Base-by-base conservation (phyloP, 768 basidiomycete genomes). In the Panellus pusillus region DNA sequence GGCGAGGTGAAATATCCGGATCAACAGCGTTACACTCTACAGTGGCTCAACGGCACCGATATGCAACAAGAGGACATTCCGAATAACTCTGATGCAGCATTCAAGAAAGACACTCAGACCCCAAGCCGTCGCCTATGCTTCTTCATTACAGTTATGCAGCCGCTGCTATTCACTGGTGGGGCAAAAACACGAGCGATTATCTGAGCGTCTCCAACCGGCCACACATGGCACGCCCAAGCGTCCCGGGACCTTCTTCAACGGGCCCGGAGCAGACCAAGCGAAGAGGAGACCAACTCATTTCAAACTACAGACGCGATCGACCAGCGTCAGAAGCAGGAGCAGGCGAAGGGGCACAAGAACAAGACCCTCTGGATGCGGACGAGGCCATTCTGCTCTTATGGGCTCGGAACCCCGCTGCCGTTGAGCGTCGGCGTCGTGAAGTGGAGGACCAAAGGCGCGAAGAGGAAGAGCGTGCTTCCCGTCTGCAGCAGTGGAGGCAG, bases 211-310 rank as follows among this genome's bases (percentile, higher is more conserved):
- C 18, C 27, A 52, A 52, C 39, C 43, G 50, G 44, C 50, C 50
- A 39, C 56, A 55, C 20, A 50, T 56, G 50, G 55, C 62, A 52
- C 62, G 64, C 41, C 66, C 66, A 47, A 35, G 12, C 14, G 43
- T 18, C 39, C 62, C 63, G 55, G 48, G 59, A 27, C 58, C 54
- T 53, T 51, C 52, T 39, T 50, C 52, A 46, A 48, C 18, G 50
- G 61, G 62, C 39, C 62, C 62, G 42, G 29, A 39, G 43, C 55
- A 38, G 48, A 55, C 31, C 45, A 39, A 40, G 38, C 51, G 51
- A 40, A 39, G 3, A 7, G 32, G 32, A 3, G 11, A 35, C 32
- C 32, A 35, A 3, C 32, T 35, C 32, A 35, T 14, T 14, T 7
- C 32, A 35, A 35, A 35, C 11, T 35, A 35, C 7, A 9, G 32